phyloP scores from a whole-genome alignment of 345 rosid species.

The Lagerstroemia speciosa region DNA sequence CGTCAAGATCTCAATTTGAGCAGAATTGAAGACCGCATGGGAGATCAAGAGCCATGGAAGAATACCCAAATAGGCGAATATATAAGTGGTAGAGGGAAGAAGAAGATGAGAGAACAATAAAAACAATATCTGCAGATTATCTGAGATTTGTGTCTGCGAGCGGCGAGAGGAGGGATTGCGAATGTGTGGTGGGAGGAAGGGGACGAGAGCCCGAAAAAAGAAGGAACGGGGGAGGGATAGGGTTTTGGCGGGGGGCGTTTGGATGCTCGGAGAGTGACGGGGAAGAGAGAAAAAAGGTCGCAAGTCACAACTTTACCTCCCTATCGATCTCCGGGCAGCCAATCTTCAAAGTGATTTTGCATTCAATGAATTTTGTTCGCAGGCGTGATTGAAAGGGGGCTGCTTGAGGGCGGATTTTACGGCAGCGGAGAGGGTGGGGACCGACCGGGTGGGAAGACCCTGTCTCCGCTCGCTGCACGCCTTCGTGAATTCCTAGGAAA shows the following conservation, averaged over 20 bases:
- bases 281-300: not conserved
- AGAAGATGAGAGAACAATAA: not conserved
- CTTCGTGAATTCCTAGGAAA: no score
- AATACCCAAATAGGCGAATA: not conserved
- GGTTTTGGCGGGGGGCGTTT: not conserved
- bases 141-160: not conserved
- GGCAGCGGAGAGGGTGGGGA: no score
- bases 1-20: no score
- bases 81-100: not conserved
- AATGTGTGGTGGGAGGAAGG: conserved; percentile 5
- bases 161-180: conserved; percentile 1
- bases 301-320: no score
- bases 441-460: no score
- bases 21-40: not conserved
- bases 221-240: not conserved
- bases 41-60: not conserved
- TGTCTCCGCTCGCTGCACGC: no score
- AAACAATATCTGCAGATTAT: not conserved
- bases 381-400: no score
- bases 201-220: not conserved
- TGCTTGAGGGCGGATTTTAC: no score
- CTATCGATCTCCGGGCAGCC: no score
- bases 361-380: no score
- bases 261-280: not conserved
- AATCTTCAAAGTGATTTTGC: no score